phyloP scores from a whole-genome alignment of 192 early-diverging fungal genomes.

The Lunasporangiospora selenospora region DNA sequence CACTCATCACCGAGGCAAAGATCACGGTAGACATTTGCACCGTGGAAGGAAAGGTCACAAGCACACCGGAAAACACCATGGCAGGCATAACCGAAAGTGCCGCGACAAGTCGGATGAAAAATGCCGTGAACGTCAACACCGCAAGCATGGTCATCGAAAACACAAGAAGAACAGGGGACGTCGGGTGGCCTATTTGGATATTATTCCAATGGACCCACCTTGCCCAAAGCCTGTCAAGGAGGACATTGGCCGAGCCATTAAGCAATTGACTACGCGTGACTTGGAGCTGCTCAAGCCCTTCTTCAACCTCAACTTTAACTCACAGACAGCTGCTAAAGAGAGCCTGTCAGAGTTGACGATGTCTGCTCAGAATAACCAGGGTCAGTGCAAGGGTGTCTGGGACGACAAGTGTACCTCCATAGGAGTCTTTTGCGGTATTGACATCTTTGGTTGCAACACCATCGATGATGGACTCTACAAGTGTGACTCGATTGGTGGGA shows the following conservation, averaged over 20 bases:
- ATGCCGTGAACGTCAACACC: no score
- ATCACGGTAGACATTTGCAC: no score
- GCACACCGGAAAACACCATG: no score
- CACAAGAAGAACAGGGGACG: no score
- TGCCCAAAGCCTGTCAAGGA: conserved; percentile 12
- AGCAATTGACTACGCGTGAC: conserved; percentile 1
- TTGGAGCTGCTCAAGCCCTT: not conserved
- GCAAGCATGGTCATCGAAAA: no score
- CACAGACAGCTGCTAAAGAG: not conserved
- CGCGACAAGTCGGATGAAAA: not conserved
- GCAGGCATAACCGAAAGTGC: not conserved
- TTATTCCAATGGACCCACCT: conserved; percentile 13
- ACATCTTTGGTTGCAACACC: conserved; percentile 17
- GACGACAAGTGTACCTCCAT: conserved; percentile 11
- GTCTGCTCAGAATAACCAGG: not conserved
- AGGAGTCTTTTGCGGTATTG: conserved; percentile 5
- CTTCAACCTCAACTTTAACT: not conserved
- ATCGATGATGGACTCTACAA: conserved; percentile 14
- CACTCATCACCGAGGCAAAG: no score
- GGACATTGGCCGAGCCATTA: conserved; percentile 7
- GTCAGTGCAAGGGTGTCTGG: not conserved
- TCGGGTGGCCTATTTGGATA: conserved; percentile 2
- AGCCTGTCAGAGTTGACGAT: not conserved
- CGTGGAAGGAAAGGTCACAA: no score
- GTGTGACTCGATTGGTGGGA: conserved; percentile 2